Base-by-base conservation (phyloP, 1,139 yeast genomes). In the Entelexis paramagnoliae region DNA sequence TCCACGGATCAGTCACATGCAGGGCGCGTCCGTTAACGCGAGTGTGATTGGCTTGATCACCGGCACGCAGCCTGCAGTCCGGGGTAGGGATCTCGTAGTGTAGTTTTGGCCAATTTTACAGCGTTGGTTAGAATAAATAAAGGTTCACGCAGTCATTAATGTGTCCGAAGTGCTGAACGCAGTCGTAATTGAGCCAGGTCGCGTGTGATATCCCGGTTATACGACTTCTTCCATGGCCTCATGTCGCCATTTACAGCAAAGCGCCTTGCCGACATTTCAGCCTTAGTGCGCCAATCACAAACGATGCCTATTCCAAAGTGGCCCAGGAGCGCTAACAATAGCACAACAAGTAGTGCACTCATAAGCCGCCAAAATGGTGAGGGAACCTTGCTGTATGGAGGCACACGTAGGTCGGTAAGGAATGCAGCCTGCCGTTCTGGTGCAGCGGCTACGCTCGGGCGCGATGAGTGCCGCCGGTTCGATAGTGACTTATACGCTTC, bases 211-310 rank as follows among this genome's bases (percentile, higher is more conserved):
- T 35, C 20, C 9, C 38, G 9, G 29, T 48, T 48, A 35, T 19
- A 48, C 13, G 34, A 16, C 28, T 42, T 48, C 51, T 42, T 35
- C 51, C 51, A 48, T 5, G 47, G 51, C 11, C 26, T 34, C 46
- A 42, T 42, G 20, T 32, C 46, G n/a, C 46, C 36, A 3, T 22
- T 14, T 1, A 2, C 11, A 10, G 17, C 19, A 16, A 32, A 19
- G 6, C 2, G 13, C 9, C 20, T 29, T 2, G 35, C 17, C 14
- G 36, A 13, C 46, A 42, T 42, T 20, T 14, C 32, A 4, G n/a
- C n/a, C 11, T 14, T 29, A 2, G 11, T 16, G 11, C n/a, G 13
- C 44, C 44, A 40, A 16, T 40, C 44, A 9, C 16, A 28, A 4
- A 40, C n/a, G 5, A 16, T 26, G 8, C 44, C 34, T 4, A 40